These are phyloP conservation scores for Tolypocladium capitatum DNA, from an alignment of 2,329 filamentous ascomycete genomes.

Conservation along the genomic window DNA sequence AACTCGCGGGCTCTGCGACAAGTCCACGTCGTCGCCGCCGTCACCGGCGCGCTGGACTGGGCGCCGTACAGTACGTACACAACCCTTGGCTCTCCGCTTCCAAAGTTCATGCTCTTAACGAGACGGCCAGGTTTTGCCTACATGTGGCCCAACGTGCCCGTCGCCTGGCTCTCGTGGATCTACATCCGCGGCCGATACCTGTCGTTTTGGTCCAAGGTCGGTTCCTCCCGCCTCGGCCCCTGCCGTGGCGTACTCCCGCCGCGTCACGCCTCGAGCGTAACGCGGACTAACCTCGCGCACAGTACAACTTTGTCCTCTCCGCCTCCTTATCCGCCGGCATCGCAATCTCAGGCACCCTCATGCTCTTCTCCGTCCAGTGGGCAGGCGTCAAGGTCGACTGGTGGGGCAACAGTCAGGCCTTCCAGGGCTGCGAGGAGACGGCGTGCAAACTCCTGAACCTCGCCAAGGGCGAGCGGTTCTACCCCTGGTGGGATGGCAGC, in stretches of 20 bases:
- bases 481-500: constrained; percentile 12
- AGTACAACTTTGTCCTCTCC: constrained; percentile 35
- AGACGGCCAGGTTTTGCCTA: constrained; percentile 21
- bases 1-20: constrained; percentile 20
- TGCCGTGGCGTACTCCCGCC: constrained; percentile 2
- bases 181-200: constrained; percentile 31
- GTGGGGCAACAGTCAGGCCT: constrained; percentile 29
- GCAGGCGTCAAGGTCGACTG: constrained; percentile 22
- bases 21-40: constrained; percentile 27
- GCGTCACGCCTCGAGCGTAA: background rate
- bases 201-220: constrained; percentile 35
- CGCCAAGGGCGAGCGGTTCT: constrained; percentile 13
- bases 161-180: constrained; percentile 34
- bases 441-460: constrained; percentile 11
- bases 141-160: constrained; percentile 30
- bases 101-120: background rate
- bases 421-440: constrained; percentile 11
- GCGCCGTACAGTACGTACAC: constrained; percentile 24
- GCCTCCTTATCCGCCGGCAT: constrained; percentile 30
- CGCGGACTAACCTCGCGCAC: background rate
- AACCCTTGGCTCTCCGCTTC: background rate
- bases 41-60: constrained; percentile 26
- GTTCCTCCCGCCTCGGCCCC: constrained; percentile 33
- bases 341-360: constrained; percentile 31
- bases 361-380: constrained; percentile 34